Base-by-base conservation (phyloP, 78 protist species). In the Protostelium mycophagum region DNA sequence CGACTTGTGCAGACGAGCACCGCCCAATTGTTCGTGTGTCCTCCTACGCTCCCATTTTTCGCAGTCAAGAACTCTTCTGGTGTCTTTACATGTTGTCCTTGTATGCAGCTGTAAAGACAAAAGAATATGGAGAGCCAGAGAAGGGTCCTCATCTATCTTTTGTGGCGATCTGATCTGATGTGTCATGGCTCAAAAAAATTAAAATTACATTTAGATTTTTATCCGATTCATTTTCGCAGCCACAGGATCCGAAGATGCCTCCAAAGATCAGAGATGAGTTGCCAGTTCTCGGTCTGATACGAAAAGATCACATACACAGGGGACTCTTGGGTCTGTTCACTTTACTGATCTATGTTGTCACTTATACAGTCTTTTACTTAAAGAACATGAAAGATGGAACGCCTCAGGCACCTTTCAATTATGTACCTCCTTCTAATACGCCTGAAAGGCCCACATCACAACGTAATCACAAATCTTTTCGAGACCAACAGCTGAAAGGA, bases 1-100 rank as follows among this genome's bases (percentile, higher is more conserved):
- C 99, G 83, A 1, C 98, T 95, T 0, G 99, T 97, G 51, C 95
- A 93, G 0, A 97, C 99, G 35, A 94, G 63, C 0, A 94, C 93
- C 10, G 96, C 96, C 96, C 96, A 94, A 83, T 94, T 94, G 31
- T 94, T 94, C 35, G 96, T 94, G 88, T 94, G 96, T 34, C 83
- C 83, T 23, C 91, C 95, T 10, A 1, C 85, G 10, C 16, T 51
- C 73, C 73, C 73, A 25, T 51, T 5, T 51, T 51, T 5, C n/a
- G n/a, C n/a, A n/a, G n/a, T n/a, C 31, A 51, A 16, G 73, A 51
- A 51, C 5, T 51, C 16, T 16, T 51, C 73, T 51, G 16, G 5
- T 16, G 73, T 51, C 73, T 16, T 16, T 51, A 25, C 73, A 51
- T 51, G 73, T 51, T 51, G 73, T n/a, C n/a, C n/a, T n/a, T n/a